phyloP scores from a whole-genome alignment of 306 rosid species.

The Crotalaria pallida region DNA sequence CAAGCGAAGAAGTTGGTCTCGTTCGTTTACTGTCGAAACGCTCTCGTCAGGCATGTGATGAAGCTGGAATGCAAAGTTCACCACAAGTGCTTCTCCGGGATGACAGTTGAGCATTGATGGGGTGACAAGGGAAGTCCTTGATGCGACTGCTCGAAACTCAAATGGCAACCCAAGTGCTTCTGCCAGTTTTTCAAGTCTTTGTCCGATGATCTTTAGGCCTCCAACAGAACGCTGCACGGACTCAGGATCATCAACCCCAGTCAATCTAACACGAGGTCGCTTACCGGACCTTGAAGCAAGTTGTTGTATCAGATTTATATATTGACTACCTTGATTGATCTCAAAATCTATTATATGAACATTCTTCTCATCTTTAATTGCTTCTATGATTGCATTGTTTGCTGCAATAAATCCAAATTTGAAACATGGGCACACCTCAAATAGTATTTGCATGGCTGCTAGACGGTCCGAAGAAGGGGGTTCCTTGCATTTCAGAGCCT shows the following conservation, averaged over 20 bases:
- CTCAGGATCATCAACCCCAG: slow-evolving; percentile 92
- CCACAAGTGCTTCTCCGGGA: slow-evolving; percentile 80
- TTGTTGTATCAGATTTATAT: slow-evolving; percentile 69
- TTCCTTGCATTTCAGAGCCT: slow-evolving; percentile 85
- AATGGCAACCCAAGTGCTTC: slow-evolving; percentile 59
- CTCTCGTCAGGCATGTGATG: slow-evolving; percentile 99
- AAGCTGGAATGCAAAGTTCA: slow-evolving; percentile 90
- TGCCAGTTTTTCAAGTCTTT: slow-evolving; percentile 80
- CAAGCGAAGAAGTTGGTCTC: slow-evolving; percentile 90
- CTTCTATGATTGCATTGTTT: slow-evolving; percentile 77
- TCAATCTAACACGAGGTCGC: slow-evolving; percentile 62
- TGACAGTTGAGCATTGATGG: slow-evolving; percentile 66
- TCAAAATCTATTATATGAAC: slow-evolving; percentile 87
- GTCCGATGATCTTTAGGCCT: slow-evolving; percentile 81
- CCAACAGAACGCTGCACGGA: slow-evolving; percentile 84
- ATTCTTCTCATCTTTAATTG: slow-evolving; percentile 57
- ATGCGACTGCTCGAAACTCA: slow-evolving; percentile 73
- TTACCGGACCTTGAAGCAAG: slow-evolving; percentile 56
- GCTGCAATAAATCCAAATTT: slow-evolving; percentile 91
- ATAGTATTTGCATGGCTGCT: slow-evolving; percentile 95
- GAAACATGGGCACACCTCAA: slow-evolving; percentile 96
- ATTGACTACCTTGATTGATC: slow-evolving; percentile 88
- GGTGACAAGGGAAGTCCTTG: slow-evolving; percentile 55
- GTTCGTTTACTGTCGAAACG: slow-evolving; percentile 71
- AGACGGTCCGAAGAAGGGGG: slow-evolving; percentile 89